These are phyloP conservation scores for Trypanosoma grayi DNA, from an alignment of 208 protist species.

Conservation along the genomic window DNA sequence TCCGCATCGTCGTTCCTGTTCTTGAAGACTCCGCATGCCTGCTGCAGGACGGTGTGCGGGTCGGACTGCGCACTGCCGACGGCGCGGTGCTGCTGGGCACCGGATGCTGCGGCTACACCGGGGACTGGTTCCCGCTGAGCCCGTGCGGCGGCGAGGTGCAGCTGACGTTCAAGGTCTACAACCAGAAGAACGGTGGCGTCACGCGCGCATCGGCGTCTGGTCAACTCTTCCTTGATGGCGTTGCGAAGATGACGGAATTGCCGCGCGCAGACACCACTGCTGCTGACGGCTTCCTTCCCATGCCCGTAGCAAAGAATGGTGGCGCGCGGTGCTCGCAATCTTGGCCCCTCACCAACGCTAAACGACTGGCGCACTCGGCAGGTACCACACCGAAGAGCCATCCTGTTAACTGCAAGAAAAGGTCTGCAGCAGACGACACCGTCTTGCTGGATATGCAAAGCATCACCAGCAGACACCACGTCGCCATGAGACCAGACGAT, in stretches of 20 bases:
- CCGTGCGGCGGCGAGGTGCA: constrained; percentile 30
- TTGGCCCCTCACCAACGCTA: neutral
- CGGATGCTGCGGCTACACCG: constrained; percentile 18
- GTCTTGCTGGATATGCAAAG: neutral
- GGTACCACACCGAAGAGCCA: neutral
- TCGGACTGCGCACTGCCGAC: constrained; percentile 25
- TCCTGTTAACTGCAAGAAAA: neutral
- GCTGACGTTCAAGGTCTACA: constrained; percentile 26
- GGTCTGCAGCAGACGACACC: neutral
- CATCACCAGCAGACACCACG: neutral
- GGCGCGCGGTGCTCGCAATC: too few relatives aligned
- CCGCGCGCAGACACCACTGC: neutral
- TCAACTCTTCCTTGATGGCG: neutral
- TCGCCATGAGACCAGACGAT: too few relatives aligned
- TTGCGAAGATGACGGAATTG: neutral
- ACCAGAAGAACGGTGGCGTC: neutral
- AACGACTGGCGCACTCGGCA: constrained; percentile 2
- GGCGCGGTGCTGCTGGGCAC: constrained; percentile 17
- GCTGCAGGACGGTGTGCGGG: constrained; percentile 6
- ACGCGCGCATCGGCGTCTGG: neutral
- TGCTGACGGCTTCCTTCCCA: neutral
- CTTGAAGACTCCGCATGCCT: neutral
- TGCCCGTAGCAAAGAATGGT: neutral
- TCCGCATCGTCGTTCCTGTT: constrained; percentile 18
- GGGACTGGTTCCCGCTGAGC: constrained; percentile 22